Evolutionary conservation across 305 asterid species (phyloP).

Genomic region (Fraxinus baroniana): DNA sequence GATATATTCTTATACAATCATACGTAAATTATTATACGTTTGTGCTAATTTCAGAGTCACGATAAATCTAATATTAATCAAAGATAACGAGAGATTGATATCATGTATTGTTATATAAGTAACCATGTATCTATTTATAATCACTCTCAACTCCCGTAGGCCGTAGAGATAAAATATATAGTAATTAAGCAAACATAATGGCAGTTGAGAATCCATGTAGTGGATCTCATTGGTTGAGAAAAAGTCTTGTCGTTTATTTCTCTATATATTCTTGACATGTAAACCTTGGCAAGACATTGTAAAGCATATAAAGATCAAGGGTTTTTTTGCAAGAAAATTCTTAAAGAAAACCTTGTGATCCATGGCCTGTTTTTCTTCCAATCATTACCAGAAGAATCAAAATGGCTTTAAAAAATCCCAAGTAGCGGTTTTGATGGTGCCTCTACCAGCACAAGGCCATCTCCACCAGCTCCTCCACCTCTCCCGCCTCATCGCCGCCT

Average conservation of each 20-base stretch:
- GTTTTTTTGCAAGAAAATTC: not conserved
- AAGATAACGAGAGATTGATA: too few species aligned
- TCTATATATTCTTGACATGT: not conserved
- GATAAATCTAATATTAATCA: too few species aligned
- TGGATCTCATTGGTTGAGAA: too few species aligned
- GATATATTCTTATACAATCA: not conserved
- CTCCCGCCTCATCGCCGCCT: slow-evolving; percentile 37
- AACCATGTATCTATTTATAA: too few species aligned
- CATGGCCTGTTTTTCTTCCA: not conserved
- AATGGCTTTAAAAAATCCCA: not conserved
- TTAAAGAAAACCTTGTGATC: not conserved
- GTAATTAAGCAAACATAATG: too few species aligned
- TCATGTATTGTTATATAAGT: too few species aligned
- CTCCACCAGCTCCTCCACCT: slow-evolving; percentile 49
- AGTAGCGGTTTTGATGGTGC: slow-evolving; percentile 33
- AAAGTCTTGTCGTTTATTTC: not conserved
- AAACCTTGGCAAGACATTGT: not conserved
- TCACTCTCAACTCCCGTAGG: too few species aligned
- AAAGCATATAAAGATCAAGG: not conserved
- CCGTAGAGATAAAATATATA: too few species aligned
- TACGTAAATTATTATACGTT: too few species aligned
- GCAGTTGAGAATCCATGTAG: too few species aligned
- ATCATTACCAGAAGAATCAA: not conserved
- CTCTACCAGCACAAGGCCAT: slow-evolving; percentile 49
- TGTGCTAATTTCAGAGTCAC: too few species aligned